Evolutionary conservation across 495 filamentous ascomycete species (phyloP).

Genomic region (Podospora australis): DNA sequence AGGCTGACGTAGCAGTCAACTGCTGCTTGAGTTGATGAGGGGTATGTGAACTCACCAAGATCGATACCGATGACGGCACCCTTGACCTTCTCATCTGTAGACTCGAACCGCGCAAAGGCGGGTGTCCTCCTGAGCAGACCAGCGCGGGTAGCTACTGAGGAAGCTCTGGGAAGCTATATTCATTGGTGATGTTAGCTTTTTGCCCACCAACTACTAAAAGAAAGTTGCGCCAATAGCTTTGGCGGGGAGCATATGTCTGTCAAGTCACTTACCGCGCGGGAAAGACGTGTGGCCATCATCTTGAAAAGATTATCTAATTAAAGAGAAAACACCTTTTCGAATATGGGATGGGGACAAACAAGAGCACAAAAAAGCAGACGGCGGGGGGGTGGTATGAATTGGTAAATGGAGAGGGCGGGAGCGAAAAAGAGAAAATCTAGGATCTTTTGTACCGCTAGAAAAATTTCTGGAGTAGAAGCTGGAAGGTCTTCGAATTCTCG

Average conservation of each 20-base stretch:
- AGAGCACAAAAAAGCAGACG: constrained; percentile 28
- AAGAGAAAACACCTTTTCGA: constrained; percentile 21
- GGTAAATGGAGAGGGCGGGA: constrained; percentile 19
- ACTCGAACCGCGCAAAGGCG: constrained; percentile 63
- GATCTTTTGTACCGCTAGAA: constrained; percentile 23
- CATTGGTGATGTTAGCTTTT: constrained; percentile 10
- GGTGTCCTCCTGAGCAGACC: constrained; percentile 45
- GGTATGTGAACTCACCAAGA: constrained; percentile 65
- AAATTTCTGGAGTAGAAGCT: constrained; percentile 34
- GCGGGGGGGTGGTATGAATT: constrained; percentile 21
- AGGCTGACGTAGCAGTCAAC: constrained; percentile 3
- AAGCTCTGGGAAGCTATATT: constrained; percentile 45
- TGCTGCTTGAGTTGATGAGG: neutral
- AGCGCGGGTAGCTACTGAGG: constrained; percentile 48
- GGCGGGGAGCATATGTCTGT: neutral
- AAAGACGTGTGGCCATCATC: constrained; percentile 60
- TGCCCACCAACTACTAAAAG: too few relatives aligned
- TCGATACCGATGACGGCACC: constrained; percentile 98
- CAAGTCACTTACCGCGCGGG: constrained; percentile 55
- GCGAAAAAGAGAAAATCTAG: constrained; percentile 13
- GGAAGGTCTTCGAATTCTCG: constrained; percentile 30
- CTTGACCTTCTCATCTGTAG: constrained; percentile 80
- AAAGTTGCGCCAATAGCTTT: constrained; percentile 6
- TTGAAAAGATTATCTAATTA: constrained; percentile 37
- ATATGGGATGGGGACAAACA: constrained; percentile 17